A percentile compares a stretch with the other conserved stretches of the same genome.
Evolutionary conservation across 176 grass and related monocot species (phyloP).

Genomic region (Leersia perrieri): DNA sequence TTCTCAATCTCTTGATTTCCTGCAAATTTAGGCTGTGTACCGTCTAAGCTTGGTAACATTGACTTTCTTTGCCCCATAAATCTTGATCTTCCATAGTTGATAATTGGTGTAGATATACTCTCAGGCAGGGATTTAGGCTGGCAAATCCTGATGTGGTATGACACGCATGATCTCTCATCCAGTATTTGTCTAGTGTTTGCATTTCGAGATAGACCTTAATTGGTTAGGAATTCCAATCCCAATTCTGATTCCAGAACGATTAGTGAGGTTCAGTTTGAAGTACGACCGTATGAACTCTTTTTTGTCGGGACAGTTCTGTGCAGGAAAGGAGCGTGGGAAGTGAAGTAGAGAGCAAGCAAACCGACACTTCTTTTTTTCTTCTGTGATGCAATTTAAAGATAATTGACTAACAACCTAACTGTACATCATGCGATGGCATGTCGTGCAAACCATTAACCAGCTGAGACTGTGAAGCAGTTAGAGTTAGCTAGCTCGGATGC

Average conservation of each 20-base stretch:
- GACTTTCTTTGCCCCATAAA: neutral
- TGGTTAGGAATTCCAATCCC: too few species aligned
- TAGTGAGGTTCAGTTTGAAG: neutral
- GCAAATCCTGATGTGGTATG: too few species aligned
- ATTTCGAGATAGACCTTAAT: neutral
- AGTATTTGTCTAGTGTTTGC: too few species aligned
- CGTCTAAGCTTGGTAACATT: too few species aligned
- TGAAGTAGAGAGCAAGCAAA: slow-evolving; percentile 49
- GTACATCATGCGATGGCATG: neutral
- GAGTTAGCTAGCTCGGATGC: neutral
- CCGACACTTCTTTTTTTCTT: neutral
- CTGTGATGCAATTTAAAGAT: neutral
- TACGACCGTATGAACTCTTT: neutral
- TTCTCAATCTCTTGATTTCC: neutral
- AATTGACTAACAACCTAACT: slow-evolving; percentile 5
- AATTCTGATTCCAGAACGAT: too few species aligned
- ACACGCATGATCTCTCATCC: neutral
- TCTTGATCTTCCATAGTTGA: neutral
- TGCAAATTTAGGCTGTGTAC: neutral
- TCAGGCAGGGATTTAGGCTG: too few species aligned
- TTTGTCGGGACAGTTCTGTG: neutral
- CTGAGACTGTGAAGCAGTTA: neutral
- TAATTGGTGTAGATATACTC: too few species aligned
- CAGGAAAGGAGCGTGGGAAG: neutral
- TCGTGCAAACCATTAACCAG: neutral